Conservation (phyloP, 108 stramenopile genomes). For the Licmophora abbreviata region DNA sequence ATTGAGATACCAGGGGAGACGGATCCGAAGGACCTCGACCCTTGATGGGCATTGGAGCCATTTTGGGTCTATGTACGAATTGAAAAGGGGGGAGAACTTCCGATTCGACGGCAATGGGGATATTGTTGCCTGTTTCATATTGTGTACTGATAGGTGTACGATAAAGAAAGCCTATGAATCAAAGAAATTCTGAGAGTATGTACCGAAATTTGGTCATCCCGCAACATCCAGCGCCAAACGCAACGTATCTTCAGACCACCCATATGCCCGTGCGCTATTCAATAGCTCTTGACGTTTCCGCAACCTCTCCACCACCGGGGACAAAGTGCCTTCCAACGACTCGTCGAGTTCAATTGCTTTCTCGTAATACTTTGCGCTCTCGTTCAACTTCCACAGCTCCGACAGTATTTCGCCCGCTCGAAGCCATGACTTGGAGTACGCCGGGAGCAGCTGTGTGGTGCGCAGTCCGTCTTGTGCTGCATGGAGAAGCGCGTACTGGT, state of each 20-base stretch:
- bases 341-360: conserved; percentile 54
- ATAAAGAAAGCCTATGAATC: no score
- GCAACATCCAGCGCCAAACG: conserved; percentile 71
- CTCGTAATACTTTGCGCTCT: conserved; percentile 55
- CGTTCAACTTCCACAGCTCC: conserved; percentile 61
- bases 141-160: no score
- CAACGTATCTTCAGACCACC: conserved; percentile 60
- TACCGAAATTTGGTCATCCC: conserved; percentile 12
- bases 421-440: conserved; percentile 41
- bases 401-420: conserved; percentile 60
- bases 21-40: no score
- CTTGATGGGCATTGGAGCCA: no score
- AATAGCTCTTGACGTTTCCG: conserved; percentile 46
- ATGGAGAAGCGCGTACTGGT: conserved; percentile 67
- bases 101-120: no score
- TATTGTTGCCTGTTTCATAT: no score
- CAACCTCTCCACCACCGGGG: conserved; percentile 38
- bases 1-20: no score
- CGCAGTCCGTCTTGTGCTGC: conserved; percentile 61
- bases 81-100: no score
- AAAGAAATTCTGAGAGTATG: no score
- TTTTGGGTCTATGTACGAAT: no score
- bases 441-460: conserved; percentile 58
- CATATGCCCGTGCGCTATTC: conserved; percentile 40
- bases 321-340: conserved; percentile 26